Evolutionary conservation across 805 yeast genomes (phyloP).

Genomic region (Pichia rugopelliculosa): DNA sequence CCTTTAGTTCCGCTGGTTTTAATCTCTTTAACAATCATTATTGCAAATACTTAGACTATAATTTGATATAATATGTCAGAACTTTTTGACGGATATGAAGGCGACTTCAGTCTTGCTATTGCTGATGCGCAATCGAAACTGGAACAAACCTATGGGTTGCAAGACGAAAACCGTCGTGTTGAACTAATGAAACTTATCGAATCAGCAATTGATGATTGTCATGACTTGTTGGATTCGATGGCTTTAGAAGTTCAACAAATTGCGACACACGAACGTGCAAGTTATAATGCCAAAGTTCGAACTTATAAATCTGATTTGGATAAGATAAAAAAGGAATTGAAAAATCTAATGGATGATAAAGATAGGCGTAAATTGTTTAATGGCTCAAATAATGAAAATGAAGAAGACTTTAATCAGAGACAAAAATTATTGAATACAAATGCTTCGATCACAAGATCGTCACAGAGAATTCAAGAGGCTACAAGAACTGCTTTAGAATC

Average conservation of each 20-base stretch:
- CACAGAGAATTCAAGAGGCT: conserved; percentile 78
- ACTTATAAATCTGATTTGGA: conserved; percentile 57
- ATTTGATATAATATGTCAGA: conserved; percentile 40
- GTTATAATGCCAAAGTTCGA: conserved; percentile 69
- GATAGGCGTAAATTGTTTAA: conserved; percentile 75
- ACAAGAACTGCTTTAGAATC: conserved; percentile 90
- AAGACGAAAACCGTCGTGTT: conserved; percentile 41
- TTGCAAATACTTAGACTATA: too few relatives aligned
- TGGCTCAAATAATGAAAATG: conserved; percentile 28
- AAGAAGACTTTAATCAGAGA: conserved; percentile 56
- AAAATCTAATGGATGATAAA: conserved; percentile 55
- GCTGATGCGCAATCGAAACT: conserved; percentile 65
- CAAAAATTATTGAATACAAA: conserved; percentile 72
- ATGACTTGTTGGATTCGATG: conserved; percentile 80
- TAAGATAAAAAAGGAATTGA: conserved; percentile 47
- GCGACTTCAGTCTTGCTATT: conserved; percentile 63
- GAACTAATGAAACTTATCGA: conserved; percentile 54
- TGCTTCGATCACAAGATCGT: conserved; percentile 71
- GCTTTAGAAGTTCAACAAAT: conserved; percentile 77
- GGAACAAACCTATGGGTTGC: conserved; percentile 41
- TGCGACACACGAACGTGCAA: conserved; percentile 66
- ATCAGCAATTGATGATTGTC: conserved; percentile 67
- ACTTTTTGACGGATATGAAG: conserved; percentile 55
- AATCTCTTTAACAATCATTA: too few relatives aligned
- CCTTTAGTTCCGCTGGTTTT: too few relatives aligned